These are phyloP conservation scores for Penicillium canariense DNA, from an alignment of 495 filamentous ascomycete genomes.

Conservation along the genomic window DNA sequence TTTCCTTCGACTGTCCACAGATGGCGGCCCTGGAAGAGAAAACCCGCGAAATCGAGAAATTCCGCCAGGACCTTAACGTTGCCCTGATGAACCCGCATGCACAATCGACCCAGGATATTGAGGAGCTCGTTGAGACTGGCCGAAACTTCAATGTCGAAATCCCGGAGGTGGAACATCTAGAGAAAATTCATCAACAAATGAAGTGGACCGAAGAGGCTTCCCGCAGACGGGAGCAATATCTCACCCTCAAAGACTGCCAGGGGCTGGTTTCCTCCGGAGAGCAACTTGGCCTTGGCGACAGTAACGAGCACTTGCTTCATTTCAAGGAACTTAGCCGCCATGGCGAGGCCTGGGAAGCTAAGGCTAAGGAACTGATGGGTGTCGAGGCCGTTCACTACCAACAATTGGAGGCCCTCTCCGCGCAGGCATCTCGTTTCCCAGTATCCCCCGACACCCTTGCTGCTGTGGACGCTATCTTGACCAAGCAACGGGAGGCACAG, in stretches of 20 bases:
- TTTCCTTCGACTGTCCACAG: conserved; percentile 94
- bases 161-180: conserved; percentile 83
- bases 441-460: conserved; percentile 78
- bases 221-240: conserved; percentile 56
- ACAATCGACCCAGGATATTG: conserved; percentile 69
- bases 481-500: conserved; percentile 94
- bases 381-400: conserved; percentile 89
- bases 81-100: conserved; percentile 61
- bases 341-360: conserved; percentile 87
- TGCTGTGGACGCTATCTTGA: conserved; percentile 85
- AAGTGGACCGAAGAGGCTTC: conserved; percentile 83
- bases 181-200: conserved; percentile 76
- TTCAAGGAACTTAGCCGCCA: conserved; percentile 71
- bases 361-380: conserved; percentile 89
- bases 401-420: conserved; percentile 87
- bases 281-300: conserved; percentile 70
- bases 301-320: conserved; percentile 71
- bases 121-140: conserved; percentile 84
- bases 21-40: conserved; percentile 85
- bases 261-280: conserved; percentile 73
- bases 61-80: conserved; percentile 71
- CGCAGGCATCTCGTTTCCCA: conserved; percentile 71
- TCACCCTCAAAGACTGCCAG: conserved; percentile 73
- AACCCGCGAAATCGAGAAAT: conserved; percentile 80
- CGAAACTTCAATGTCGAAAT: conserved; percentile 92